Base-by-base conservation (phyloP, 2,329 filamentous ascomycete species). In the Nothomitra cinnamomea region DNA sequence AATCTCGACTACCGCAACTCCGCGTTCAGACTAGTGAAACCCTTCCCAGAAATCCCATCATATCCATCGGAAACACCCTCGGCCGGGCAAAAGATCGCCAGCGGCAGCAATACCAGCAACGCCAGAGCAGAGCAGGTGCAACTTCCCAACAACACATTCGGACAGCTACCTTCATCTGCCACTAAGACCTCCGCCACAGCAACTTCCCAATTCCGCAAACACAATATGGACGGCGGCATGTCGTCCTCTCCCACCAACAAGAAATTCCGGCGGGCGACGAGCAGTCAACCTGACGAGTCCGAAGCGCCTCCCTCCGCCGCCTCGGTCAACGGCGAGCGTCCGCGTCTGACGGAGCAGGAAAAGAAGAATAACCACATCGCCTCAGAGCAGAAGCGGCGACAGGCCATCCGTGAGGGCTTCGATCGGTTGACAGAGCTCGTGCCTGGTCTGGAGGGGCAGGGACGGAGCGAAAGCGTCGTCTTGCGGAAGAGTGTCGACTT, bases 391-490 rank as follows among this genome's bases (percentile, higher is more conserved):
- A 76, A 83, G 66, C 78, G 81, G 36, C 78, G 81, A 45, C 76
- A 80, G 55, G 85, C 83, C 13, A 94, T 95, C 59, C 77, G 88
- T 48, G 80, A 86, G 55, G 86, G 85, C 54, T 94, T 94, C 65
- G 87, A 94, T 65, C 77, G 81, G 35, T 75, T 95, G 24, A 85
- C 85, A 15, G 78, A 82, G 53, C 74, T 94, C 32, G 86, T 94
- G 1, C 88, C 88, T 0, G 87, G 85, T 0, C 74, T 94, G 53
- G 78, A 86, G 61, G 88, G 88, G 0, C 84, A 89, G 62, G 88
- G 85, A 1, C 80, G 87, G 47, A 92, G 86, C 58, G 88, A 95
- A 66, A 86, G 85, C 25, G 73, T 87, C 17, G 87, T 95, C n/a
- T 72, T 95, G 21, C 79, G 81, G 57, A 76, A 76, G 58, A 84